Evolutionary conservation across 2,329 filamentous ascomycete species (phyloP), one percentile per base, ranked within the genome.

Genomic region (Xylariales sp.): DNA sequence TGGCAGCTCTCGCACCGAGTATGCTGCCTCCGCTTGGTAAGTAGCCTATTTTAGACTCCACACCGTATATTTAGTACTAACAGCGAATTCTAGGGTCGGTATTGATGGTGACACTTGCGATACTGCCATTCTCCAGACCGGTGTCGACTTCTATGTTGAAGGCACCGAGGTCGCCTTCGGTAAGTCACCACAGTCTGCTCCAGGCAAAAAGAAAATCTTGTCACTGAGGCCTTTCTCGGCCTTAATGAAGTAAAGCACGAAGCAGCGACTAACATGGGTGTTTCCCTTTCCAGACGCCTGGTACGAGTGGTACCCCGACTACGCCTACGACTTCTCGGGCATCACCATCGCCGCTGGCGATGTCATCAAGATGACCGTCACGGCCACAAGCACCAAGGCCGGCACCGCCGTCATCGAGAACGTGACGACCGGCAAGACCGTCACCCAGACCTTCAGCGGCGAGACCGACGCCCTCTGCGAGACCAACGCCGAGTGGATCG

Each of bases 401-500:
- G 72, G 72, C 21, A 61, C 60, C 4, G 67, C 68, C n/a, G 61
- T 62, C 20, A 60, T 77, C 35, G 60, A 74, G 46, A 81, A 81
- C 55, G 48, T 65, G 44, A 67, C 62, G 8, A 78, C 66, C 3
- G 74, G 74, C 30, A 53, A 73, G 51, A 65, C 51, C 5, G 74
- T 74, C 19, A 66, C 64, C 13, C 70, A 81, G 57, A 66, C 60
- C 4, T 70, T 81, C 54, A 60, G 49, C 28, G 62, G 59, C 37
- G 60, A 74, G 34, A 52, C 53, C 3, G 56, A 55, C n/a, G 44
- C 49, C 13, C 65, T 80, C 12, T 74, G 69, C 49, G 64, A 75
- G 49, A 68, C 69, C 48, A 78, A 78, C 43, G 77, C 74, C 10
- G 77, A 81, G 52, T 82, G 76, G 76, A 80, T 81, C 47, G 74